These are phyloP conservation scores for Cutaneotrichosporon cutaneum DNA, from an alignment of 1,284 basidiomycete species.

Conservation along the genomic window DNA sequence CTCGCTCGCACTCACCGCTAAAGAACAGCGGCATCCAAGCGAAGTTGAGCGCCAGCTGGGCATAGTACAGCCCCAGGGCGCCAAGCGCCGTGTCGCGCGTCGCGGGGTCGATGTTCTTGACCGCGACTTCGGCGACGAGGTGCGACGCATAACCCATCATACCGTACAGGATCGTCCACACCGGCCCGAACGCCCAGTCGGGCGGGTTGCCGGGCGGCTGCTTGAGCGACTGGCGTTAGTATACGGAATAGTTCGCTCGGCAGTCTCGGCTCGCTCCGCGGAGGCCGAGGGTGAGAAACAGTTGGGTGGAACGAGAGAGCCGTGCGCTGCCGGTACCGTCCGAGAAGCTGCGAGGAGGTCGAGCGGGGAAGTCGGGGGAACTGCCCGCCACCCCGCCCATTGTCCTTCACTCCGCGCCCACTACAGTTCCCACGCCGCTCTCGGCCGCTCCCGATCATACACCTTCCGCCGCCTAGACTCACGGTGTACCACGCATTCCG, in stretches of 20 bases:
- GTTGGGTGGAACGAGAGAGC: not conserved
- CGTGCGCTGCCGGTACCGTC: not conserved
- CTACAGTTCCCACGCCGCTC: not conserved
- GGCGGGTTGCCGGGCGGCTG: conserved; percentile 20
- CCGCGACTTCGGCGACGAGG: conserved; percentile 62
- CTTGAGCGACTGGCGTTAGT: conserved; percentile 14
- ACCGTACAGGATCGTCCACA: conserved; percentile 51
- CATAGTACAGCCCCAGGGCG: conserved; percentile 15
- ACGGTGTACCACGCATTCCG: conserved; percentile 11
- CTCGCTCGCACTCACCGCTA: conserved; percentile 50
- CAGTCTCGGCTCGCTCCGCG: not conserved
- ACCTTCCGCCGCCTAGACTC: not conserved
- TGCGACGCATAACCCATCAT: conserved; percentile 73
- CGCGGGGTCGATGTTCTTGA: conserved; percentile 35
- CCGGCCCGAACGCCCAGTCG: conserved; percentile 19
- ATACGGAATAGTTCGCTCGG: too few relatives aligned
- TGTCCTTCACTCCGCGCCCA: too few relatives aligned
- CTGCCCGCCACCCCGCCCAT: too few relatives aligned
- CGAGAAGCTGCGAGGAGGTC: too few relatives aligned
- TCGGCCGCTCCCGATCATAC: not conserved
- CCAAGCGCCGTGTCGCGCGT: not conserved
- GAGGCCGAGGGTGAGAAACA: too few relatives aligned
- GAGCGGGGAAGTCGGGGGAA: too few relatives aligned
- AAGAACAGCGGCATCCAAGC: conserved; percentile 18
- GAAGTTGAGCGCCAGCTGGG: conserved; percentile 17